These are phyloP conservation scores for Cryptococcus jaspeensis DNA, from an alignment of 1,284 basidiomycete species.

Conservation along the genomic window DNA sequence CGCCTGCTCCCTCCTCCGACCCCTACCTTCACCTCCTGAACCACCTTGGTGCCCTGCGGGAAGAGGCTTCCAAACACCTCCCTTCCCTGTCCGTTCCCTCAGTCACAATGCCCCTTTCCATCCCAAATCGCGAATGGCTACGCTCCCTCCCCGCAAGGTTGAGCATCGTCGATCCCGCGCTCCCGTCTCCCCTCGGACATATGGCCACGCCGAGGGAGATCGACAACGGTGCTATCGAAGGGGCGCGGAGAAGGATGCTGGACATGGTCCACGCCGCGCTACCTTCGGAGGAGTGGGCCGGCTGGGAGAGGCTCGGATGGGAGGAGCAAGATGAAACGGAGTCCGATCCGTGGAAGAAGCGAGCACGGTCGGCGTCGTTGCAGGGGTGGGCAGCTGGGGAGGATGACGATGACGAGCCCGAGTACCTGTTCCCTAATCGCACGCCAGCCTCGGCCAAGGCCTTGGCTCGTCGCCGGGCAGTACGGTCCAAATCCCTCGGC, in stretches of 20 bases:
- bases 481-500: constrained; percentile 38
- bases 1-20: constrained; percentile 3
- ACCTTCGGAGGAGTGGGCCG: constrained; percentile 51
- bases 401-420: constrained; percentile 36
- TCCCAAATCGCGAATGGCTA: constrained; percentile 38
- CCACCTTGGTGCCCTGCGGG: constrained; percentile 39
- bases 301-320: constrained; percentile 52
- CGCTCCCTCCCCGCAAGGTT: constrained; percentile 34
- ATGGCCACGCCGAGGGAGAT: background rate
- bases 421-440: constrained; percentile 54
- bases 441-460: constrained; percentile 47
- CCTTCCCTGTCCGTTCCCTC: constrained; percentile 14
- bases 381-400: constrained; percentile 6
- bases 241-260: constrained; percentile 38
- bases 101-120: constrained; percentile 12
- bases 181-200: constrained; percentile 1
- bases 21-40: constrained; percentile 28
- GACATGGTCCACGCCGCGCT: constrained; percentile 43
- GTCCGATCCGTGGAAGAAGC: constrained; percentile 17
- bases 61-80: constrained; percentile 44
- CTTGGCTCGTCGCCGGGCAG: constrained; percentile 28
- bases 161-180: constrained; percentile 31
- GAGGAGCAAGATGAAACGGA: constrained; percentile 39
- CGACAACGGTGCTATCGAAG: constrained; percentile 22
- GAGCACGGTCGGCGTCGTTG: constrained; percentile 8